Evolutionary conservation across 352 stramenopile genomes (phyloP).

Genomic region (Peronospora farinosa): DNA sequence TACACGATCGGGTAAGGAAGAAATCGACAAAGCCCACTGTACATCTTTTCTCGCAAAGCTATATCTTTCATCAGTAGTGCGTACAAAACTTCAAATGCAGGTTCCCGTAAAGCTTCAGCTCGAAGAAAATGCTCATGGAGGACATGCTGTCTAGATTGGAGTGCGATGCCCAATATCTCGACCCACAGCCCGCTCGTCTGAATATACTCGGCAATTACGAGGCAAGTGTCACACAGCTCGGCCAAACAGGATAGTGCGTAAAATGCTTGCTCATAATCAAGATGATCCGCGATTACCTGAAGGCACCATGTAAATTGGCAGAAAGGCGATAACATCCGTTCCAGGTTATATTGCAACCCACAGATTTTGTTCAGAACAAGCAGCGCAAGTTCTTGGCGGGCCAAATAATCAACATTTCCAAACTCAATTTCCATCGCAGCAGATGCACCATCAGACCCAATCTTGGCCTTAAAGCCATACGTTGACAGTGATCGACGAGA

Average conservation of each 20-base stretch:
- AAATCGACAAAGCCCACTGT: conserved; percentile 61
- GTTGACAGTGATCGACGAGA: conserved; percentile 65
- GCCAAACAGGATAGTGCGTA: conserved; percentile 72
- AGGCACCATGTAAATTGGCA: conserved; percentile 75
- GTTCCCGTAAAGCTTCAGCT: conserved; percentile 64
- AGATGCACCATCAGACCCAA: conserved; percentile 24
- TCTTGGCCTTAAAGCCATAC: conserved; percentile 62
- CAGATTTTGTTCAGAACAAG: conserved; percentile 81
- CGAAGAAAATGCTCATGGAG: conserved; percentile 76
- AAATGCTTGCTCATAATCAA: conserved; percentile 73
- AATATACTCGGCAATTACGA: conserved; percentile 70
- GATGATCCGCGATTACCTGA: conserved; percentile 76
- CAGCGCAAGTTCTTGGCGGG: conserved; percentile 64
- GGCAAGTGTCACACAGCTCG: conserved; percentile 69
- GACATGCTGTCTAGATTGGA: conserved; percentile 74
- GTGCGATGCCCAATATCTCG: conserved; percentile 68
- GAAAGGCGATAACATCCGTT: conserved; percentile 69
- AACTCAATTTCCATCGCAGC: conserved; percentile 59
- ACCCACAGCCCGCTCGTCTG: conserved; percentile 70
- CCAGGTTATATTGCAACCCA: conserved; percentile 59
- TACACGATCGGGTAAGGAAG: conserved; percentile 79
- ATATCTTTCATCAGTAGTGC: conserved; percentile 70
- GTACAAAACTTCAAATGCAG: conserved; percentile 79
- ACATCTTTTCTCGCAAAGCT: conserved; percentile 62
- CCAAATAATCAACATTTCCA: conserved; percentile 70